Evolutionary conservation across 805 yeast species (phyloP).

Genomic region (Yarrowia alimentaria): DNA sequence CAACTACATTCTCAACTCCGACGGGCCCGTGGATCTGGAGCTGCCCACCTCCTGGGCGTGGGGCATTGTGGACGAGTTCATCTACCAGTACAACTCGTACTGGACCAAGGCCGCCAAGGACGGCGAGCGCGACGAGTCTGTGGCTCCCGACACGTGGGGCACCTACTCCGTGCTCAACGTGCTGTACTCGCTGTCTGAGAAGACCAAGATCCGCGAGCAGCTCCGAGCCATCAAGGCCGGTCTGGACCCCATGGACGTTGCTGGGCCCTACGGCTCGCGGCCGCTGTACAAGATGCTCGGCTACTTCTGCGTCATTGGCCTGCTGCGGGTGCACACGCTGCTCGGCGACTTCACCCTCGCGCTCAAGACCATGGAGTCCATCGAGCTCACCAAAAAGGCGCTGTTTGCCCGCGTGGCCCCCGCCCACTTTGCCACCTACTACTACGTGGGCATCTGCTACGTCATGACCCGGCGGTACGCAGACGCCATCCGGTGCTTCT

Average conservation of each 20-base stretch:
- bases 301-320: slow-evolving; percentile 50
- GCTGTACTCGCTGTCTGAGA: slow-evolving; percentile 47
- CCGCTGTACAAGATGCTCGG: slow-evolving; percentile 49
- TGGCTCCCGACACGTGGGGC: slow-evolving; percentile 46
- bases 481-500: slow-evolving; percentile 50
- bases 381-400: slow-evolving; percentile 49
- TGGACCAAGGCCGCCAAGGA: slow-evolving; percentile 45
- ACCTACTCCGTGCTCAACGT: slow-evolving; percentile 51
- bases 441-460: slow-evolving; percentile 53
- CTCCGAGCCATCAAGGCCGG: slow-evolving; percentile 40
- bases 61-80: slow-evolving; percentile 54
- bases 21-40: slow-evolving; percentile 48
- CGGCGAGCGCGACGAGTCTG: slow-evolving; percentile 40
- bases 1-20: slow-evolving; percentile 47
- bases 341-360: slow-evolving; percentile 52
- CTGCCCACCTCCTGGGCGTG: slow-evolving; percentile 51
- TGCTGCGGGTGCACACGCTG: slow-evolving; percentile 50
- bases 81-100: slow-evolving; percentile 51
- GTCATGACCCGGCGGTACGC: slow-evolving; percentile 51
- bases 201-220: slow-evolving; percentile 45
- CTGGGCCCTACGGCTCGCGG: slow-evolving; percentile 48
- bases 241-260: slow-evolving; percentile 38
- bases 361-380: slow-evolving; percentile 48
- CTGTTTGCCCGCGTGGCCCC: slow-evolving; percentile 49
- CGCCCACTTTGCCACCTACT: slow-evolving; percentile 52